Base-by-base conservation (phyloP, 1,284 basidiomycete species). In the Ceratobasidium theobromae region DNA sequence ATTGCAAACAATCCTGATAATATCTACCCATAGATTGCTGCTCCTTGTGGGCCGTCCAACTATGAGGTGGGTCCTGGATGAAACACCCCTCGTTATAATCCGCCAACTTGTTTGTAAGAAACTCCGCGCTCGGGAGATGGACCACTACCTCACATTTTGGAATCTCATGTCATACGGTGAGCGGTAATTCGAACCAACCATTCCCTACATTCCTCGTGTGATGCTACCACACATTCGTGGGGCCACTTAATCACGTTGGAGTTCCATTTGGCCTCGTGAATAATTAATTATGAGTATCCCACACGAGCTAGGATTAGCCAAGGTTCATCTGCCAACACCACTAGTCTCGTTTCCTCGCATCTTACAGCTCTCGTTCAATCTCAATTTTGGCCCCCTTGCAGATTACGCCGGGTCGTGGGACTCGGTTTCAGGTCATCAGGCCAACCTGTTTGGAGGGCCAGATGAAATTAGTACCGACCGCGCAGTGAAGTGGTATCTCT, bases 41-140 rank as follows among this genome's bases (percentile, higher is more conserved):
- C 93, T 0, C 95, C 96, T 0, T 96, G 94, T 76, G 96, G 96
- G n/a, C 82, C 87, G 4, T 84, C 90, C 68, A 86, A 97, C 72
- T 93, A 93, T 77, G 79, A 87, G 35, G 60, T 64, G 32, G 25
- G 46, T 23, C n/a, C 45, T 4, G 14, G 21, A 4, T 11, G 11
- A 48, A 14, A 25, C 45, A 48, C 5, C 5, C 21, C 3, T 25
- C 4, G 2, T 5, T 27, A 25, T 48, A 21, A 48, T 21, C 21
- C 18, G 18, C 4, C 5, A 21, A 23, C 21, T 23, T 9, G 1
- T 38, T 33, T 33, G 2, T 28, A 25, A 64, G 74, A 87, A 87
- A 69, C 80, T 98, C 4, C 81, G 86, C 66, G 81, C 94, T 40
- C 77, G 75, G 23, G 91, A 91, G 69, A 98, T 99, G 95, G 90